A percentile compares a stretch with the other conserved stretches of the same genome.
Evolutionary conservation across 2,329 filamentous ascomycete species (phyloP).

Genomic region (Aspergillus unguis): DNA sequence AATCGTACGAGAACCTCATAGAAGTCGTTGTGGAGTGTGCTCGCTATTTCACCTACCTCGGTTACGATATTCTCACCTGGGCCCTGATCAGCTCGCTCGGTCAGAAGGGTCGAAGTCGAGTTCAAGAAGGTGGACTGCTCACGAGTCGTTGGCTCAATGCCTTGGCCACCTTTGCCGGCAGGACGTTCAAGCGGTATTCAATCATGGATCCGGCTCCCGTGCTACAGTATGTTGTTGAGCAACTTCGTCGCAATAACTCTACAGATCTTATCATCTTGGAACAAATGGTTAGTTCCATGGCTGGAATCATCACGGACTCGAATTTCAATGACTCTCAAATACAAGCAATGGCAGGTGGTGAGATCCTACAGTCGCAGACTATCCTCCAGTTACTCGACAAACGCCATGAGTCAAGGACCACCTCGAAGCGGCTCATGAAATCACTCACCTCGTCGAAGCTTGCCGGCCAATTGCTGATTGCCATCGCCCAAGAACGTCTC

Average conservation of each 20-base stretch:
- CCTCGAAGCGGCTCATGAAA: conserved; percentile 75
- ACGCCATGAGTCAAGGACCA: conserved; percentile 70
- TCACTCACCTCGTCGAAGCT: conserved; percentile 74
- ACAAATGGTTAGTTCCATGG: conserved; percentile 88
- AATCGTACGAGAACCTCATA: conserved; percentile 91
- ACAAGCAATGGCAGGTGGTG: conserved; percentile 81
- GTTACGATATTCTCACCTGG: conserved; percentile 92
- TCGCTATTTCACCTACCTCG: conserved; percentile 86
- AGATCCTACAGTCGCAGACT: conserved; percentile 73
- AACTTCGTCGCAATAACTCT: conserved; percentile 76
- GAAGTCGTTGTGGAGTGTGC: conserved; percentile 93
- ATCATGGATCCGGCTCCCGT: conserved; percentile 81
- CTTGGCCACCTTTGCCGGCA: conserved; percentile 83
- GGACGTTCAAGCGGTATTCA: conserved; percentile 81
- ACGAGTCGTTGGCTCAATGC: conserved; percentile 92
- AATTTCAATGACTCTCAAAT: conserved; percentile 88
- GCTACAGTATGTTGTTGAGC: conserved; percentile 82
- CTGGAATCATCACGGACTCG: conserved; percentile 79
- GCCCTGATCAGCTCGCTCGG: conserved; percentile 73
- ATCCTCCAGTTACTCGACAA: conserved; percentile 77
- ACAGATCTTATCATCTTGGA: conserved; percentile 89
- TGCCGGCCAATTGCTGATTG: conserved; percentile 78
- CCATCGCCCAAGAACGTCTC: conserved; percentile 85
- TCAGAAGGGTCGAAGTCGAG: conserved; percentile 55
- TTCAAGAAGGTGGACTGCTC: conserved; percentile 65